Conservation (phyloP, 169 alveolate species). For the Cryptosporidium meleagridis region DNA sequence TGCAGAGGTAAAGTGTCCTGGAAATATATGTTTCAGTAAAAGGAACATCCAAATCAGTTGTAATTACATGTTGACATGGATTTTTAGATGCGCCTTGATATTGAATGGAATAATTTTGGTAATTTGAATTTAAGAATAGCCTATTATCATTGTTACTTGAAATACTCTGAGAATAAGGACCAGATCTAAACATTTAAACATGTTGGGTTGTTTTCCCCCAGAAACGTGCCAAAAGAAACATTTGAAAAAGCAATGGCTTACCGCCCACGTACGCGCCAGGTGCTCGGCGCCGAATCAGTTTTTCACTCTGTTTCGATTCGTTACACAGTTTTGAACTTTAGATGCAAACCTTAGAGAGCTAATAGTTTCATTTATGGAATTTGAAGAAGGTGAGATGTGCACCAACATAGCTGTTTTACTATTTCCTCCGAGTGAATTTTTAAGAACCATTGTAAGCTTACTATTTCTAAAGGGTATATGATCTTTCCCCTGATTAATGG, state of each 20-base stretch:
- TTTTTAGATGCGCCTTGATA: not conserved
- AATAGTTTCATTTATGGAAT: constrained; percentile 78
- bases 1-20: constrained; percentile 75
- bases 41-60: constrained; percentile 15
- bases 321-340: constrained; percentile 76
- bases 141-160: not conserved
- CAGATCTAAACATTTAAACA: constrained; percentile 34
- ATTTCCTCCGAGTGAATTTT: constrained; percentile 86
- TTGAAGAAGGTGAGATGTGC: constrained; percentile 79
- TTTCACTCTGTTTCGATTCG: constrained; percentile 6
- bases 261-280: not conserved
- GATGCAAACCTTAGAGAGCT: constrained; percentile 83
- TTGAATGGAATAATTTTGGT: not conserved
- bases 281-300: not conserved
- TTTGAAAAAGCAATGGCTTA: not conserved
- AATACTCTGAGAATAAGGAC: constrained; percentile 28
- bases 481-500: constrained; percentile 82
- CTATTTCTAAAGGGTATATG: constrained; percentile 90
- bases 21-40: constrained; percentile 41
- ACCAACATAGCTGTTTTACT: constrained; percentile 90
- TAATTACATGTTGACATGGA: not conserved
- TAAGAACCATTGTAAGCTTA: constrained; percentile 85
- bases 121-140: not conserved
- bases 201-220: constrained; percentile 11
- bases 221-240: constrained; percentile 4